Evolutionary conservation across 1,139 yeast species (phyloP), one percentile per base, ranked within the genome.

Genomic region (Blastobotrys proliferans): DNA sequence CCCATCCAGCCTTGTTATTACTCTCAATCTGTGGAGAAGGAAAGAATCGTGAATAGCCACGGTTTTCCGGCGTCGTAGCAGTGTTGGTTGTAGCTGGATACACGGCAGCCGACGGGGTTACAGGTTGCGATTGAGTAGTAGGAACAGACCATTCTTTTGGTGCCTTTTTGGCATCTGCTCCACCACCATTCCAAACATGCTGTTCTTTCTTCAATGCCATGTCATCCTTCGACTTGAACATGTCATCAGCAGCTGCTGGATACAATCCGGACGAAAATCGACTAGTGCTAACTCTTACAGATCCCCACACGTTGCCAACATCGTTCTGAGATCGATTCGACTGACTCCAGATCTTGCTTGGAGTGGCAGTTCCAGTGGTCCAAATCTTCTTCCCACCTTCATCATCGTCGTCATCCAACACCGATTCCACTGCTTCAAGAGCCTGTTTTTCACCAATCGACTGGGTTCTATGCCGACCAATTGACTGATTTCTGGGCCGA

Each of bases 21-120:
- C 20, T 33, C 6, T 40, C 48, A 19, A 42, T 22, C 26, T 39
- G 35, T 20, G 45, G 48, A 14, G 48, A 42, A 20, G 48, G 48
- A 42, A 45, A 45, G 36, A 45, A 45, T 16, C 44, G 16, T n/a
- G 48, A 45, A n/a, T 22, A 31, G 2, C 41, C 44, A 11, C 48
- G 46, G 9, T 38, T 31, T 13, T 35, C 42, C 11, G 40, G 37
- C 8, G 44, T 33, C 11, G 36, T 32, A 14, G 34, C 21, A 22
- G 26, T 14, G 3, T 25, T 33, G 9, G 44, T 38, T n/a, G n/a
- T n/a, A n/a, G n/a, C n/a, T n/a, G n/a, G n/a, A 20, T 34, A 22
- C 21, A 41, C 16, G 4, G 37, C 36, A 1, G 35, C 20, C 11
- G 42, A 38, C 9, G 43, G 39, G 3, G 45, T 38, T 2, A 13